Conservation (phyloP, 768 basidiomycete genomes). For the Amanita muscaria region DNA sequence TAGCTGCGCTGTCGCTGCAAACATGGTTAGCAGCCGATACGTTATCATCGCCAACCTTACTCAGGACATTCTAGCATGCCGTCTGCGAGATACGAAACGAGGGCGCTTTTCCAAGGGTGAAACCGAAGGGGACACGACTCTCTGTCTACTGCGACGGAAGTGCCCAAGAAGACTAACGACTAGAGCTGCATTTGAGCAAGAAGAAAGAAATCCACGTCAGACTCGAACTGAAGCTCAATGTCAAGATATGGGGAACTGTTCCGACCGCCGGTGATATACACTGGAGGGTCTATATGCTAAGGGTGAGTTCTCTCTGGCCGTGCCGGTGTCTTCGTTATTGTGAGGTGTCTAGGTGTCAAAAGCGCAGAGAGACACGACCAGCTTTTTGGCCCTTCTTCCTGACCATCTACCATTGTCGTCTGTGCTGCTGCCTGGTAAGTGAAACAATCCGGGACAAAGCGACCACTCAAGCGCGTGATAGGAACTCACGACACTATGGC, state of each 20-base stretch:
- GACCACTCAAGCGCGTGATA: conserved; percentile 42
- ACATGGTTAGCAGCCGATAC: not conserved
- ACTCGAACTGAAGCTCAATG: not conserved
- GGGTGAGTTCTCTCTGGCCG: not conserved
- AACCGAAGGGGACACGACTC: not conserved
- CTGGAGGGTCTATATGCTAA: conserved; percentile 4
- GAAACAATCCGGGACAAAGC: conserved; percentile 7
- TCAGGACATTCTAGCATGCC: not conserved
- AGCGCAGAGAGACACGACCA: conserved; percentile 39
- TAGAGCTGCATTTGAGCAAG: not conserved
- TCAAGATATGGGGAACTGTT: not conserved
- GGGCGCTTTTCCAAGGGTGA: no score
- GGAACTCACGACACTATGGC: no score
- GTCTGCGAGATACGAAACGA: not conserved
- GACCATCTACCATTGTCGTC: conserved; percentile 63
- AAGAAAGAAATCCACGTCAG: not conserved
- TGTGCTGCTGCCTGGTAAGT: conserved; percentile 68
- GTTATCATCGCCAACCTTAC: conserved; percentile 5
- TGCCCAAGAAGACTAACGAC: not conserved
- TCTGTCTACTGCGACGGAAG: not conserved
- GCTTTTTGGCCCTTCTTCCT: conserved; percentile 53
- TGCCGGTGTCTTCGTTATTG: not conserved
- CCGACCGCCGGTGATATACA: not conserved
- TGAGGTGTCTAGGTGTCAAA: not conserved
- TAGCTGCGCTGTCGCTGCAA: no score